phyloP scores from a whole-genome alignment of 2,329 filamentous ascomycete genomes.

The Chrysoporthe cubensis region DNA sequence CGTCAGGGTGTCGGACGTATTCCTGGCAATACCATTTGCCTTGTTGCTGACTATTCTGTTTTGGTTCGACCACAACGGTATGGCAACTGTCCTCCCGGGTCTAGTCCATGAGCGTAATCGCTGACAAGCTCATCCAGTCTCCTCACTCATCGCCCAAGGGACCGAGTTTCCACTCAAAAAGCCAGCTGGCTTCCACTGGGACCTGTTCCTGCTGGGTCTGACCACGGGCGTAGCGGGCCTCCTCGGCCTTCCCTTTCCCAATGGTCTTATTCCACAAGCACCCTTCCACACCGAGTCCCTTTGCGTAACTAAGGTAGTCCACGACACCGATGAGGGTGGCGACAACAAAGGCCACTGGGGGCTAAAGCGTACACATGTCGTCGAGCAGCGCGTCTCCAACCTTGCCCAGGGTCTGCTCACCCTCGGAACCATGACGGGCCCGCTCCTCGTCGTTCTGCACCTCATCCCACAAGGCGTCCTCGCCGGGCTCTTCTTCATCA shows the following conservation, averaged over 20 bases:
- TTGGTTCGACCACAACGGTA: slow-evolving; percentile 88
- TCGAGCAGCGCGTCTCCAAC: slow-evolving; percentile 81
- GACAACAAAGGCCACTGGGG: slow-evolving; percentile 60
- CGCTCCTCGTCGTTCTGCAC: slow-evolving; percentile 73
- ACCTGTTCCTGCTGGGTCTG: slow-evolving; percentile 77
- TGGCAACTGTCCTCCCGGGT: slow-evolving; percentile 28
- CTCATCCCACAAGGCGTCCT: slow-evolving; percentile 80
- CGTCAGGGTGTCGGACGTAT: slow-evolving; percentile 71
- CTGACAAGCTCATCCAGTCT: slow-evolving; percentile 55
- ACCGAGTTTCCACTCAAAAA: slow-evolving; percentile 82
- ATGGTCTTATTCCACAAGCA: slow-evolving; percentile 82
- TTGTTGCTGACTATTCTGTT: slow-evolving; percentile 82
- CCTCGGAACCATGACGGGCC: slow-evolving; percentile 77
- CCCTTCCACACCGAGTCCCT: slow-evolving; percentile 81
- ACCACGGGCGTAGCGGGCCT: slow-evolving; percentile 78
- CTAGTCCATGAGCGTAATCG: background rate
- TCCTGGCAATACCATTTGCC: slow-evolving; percentile 86
- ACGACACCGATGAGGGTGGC: slow-evolving; percentile 56
- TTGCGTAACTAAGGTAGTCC: slow-evolving; percentile 66
- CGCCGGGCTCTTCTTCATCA: slow-evolving; percentile 82
- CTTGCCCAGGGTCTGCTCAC: slow-evolving; percentile 78
- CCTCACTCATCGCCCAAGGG: slow-evolving; percentile 80
- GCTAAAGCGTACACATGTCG: slow-evolving; percentile 62
- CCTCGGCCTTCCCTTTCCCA: slow-evolving; percentile 78
- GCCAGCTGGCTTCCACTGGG: slow-evolving; percentile 85